These are phyloP conservation scores for Erodium texanum DNA, from an alignment of 441 rosid species.

Conservation along the genomic window DNA sequence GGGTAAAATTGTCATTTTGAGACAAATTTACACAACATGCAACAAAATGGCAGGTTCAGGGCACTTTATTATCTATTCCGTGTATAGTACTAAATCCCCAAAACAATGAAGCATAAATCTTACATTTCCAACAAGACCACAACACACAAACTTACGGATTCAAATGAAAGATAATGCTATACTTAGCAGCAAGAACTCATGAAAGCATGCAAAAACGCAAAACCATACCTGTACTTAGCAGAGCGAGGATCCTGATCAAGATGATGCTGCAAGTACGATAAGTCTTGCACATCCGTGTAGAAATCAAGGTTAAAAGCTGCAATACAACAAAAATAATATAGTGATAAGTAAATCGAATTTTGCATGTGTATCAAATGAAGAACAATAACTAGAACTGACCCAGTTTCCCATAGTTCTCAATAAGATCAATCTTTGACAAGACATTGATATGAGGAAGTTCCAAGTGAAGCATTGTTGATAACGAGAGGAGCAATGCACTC, in stretches of 20 bases:
- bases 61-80: no score
- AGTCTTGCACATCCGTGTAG: constrained; percentile 80
- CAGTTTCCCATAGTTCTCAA: constrained; percentile 25
- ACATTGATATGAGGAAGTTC: constrained; percentile 88
- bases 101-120: no score
- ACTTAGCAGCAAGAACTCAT: no score
- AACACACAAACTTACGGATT: no score
- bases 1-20: no score
- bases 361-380: not conserved
- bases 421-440: constrained; percentile 80
- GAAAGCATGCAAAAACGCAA: not conserved
- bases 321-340: constrained; percentile 17
- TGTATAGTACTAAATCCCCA: no score
- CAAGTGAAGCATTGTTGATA: constrained; percentile 85
- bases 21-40: no score
- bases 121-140: no score
- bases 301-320: constrained; percentile 80
- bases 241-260: constrained; percentile 72
- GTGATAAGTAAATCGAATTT: not conserved
- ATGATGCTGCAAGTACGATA: constrained; percentile 57
- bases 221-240: constrained; percentile 67
- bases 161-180: no score
- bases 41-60: no score
- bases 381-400: not conserved
- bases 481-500: constrained; percentile 67